Base-by-base conservation (phyloP, 2,329 filamentous ascomycete genomes). In the Sporothrix brasiliensis region DNA sequence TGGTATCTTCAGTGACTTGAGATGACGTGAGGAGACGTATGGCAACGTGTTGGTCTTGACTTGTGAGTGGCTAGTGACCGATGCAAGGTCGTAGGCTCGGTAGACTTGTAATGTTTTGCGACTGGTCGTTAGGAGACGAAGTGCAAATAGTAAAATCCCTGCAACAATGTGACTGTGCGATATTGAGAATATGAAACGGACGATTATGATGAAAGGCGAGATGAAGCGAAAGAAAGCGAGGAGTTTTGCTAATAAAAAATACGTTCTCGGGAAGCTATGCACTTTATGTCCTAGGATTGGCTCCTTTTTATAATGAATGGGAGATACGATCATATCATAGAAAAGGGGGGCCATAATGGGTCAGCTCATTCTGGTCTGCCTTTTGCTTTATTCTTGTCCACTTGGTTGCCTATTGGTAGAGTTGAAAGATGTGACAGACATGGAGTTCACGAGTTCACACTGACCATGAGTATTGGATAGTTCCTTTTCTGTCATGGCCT, bases 51-150 rank as follows among this genome's bases (percentile, higher is more conserved):
- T 14, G 30, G 2, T 21, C 9, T 21, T 39, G 56, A 7, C 3
- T 60, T 61, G 10, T 41, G 56, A 61, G 19, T 61, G 56, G 34
- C 56, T 61, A n/a, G 34, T 44, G 34, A 3, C n/a, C 13, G 56
- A 61, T 60, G 34, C 56, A 61, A 34, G 56, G 56, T 60, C 56
- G 19, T 21, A 44, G 34, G n/a, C 19, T 44, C 14, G n/a, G 44
- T 3, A 14, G 5, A 2, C 3, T 60, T 9, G 34, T 7, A 34
- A 9, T 34, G 34, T 1, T n/a, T 4, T 44, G 56, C 44, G n/a
- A 39, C 14, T 61, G 34, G 34, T 7, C 5, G 53, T 9, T 56
- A 1, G 27, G 5, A 1, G 44, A 24, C 24, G 14, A 16, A 56
- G n/a, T 30, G 53, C 53, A 56, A 56, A 27, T 34, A 6, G 9